Base-by-base conservation (phyloP, 768 basidiomycete genomes). In the Neoboletus brunneissimus region DNA sequence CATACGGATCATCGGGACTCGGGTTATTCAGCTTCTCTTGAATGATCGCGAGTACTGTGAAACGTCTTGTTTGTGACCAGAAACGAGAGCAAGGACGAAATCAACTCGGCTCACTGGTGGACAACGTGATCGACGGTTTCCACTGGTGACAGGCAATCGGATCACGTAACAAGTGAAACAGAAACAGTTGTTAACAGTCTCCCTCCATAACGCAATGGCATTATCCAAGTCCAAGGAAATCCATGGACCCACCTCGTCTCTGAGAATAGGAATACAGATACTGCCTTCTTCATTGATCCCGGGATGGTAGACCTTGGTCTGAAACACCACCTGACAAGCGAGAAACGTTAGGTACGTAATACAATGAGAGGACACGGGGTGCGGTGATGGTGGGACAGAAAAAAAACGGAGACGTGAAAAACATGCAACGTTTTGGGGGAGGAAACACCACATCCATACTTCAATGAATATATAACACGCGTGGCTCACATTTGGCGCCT, bases 11-110 rank as follows among this genome's bases (percentile, higher is more conserved):
- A 64, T 94, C 91, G 18, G 89, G 79, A 67, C 87, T 89, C 18
- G 91, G 91, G 69, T 93, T 91, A 69, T 92, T 92, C 49, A 94
- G 67, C 73, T 94, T 94, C 67, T 92, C 89, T 69, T 89, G 86
- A 56, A 94, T 83, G 47, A 85, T 83, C 25, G 77, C 76, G 20
- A 94, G 79, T 1, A 94, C 91, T 94, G 55, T 18, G 53, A 54
- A 61, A 55, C 23, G 42, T 42, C 54, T 49, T 23, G 50, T 55
- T 65, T 48, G 52, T 59, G 35, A 56, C 48, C 23, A 47, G 44
- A 22, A 41, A 57, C 20, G 44, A 42, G 29, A 37, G 31, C 22
- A 20, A 15, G 18, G 32, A 20, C 22, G 9, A 32, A 20, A 48
- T 40, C 9, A 58, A 38, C 22, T 79, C 22, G 48, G 31, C 65